phyloP scores from a whole-genome alignment of 2,329 filamentous ascomycete genomes.

The Pseudogymnoascus sp. region DNA sequence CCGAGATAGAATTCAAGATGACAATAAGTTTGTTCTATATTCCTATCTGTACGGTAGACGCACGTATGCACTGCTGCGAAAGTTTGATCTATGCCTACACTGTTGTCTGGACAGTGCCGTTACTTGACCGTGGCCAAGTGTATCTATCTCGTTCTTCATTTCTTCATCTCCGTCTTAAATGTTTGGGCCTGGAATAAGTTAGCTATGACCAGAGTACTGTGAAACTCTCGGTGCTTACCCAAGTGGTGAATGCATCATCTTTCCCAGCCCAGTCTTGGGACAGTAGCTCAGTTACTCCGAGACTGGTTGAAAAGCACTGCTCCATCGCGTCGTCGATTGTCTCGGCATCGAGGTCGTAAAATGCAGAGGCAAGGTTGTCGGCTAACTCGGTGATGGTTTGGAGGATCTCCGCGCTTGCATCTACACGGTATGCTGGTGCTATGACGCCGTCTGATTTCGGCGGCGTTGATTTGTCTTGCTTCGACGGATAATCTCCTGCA shows the following conservation, averaged over 20 bases:
- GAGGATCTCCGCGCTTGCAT: conserved; percentile 50
- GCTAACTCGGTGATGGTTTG: conserved; percentile 57
- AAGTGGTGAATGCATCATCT: conserved; percentile 70
- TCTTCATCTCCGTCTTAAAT: conserved; percentile 47
- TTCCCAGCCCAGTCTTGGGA: conserved; percentile 53
- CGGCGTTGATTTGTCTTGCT: conserved; percentile 7
- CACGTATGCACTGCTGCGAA: neutral
- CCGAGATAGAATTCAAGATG: neutral
- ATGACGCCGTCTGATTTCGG: neutral
- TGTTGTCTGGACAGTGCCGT: neutral
- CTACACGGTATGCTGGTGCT: conserved; percentile 35
- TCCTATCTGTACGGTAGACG: neutral
- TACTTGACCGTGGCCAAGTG: neutral
- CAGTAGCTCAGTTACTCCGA: conserved; percentile 47
- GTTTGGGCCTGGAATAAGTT: conserved; percentile 27
- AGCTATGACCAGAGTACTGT: neutral
- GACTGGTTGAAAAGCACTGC: conserved; percentile 53
- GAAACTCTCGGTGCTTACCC: conserved; percentile 39
- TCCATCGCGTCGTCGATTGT: conserved; percentile 53
- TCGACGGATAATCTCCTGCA: conserved; percentile 13
- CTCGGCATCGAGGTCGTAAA: conserved; percentile 60
- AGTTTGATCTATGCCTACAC: neutral
- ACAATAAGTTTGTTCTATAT: neutral
- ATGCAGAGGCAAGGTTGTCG: conserved; percentile 61
- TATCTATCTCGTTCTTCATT: conserved; percentile 18